Percentiles rank a stretch among this genome's conserved stretches.
These are phyloP conservation scores for Petunia secreta DNA, from an alignment of 257 asterid genomes.

Conservation along the genomic window DNA sequence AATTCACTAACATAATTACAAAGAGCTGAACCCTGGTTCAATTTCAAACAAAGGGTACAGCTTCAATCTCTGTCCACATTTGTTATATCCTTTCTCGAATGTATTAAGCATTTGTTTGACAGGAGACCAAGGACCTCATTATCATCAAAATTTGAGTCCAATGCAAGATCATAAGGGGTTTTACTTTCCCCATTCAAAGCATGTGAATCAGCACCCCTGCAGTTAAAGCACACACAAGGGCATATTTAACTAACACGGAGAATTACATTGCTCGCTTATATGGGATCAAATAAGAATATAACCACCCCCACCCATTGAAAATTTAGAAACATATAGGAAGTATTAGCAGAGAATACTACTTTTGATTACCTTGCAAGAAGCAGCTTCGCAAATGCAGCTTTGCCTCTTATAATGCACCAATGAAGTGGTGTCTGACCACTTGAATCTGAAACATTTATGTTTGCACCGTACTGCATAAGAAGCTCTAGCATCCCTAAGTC, in stretches of 20 bases:
- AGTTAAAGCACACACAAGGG: conserved; percentile 23
- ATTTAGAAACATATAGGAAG: not conserved
- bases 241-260: not conserved
- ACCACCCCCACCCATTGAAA: not conserved
- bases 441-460: conserved; percentile 74
- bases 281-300: not conserved
- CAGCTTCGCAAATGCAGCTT: conserved; percentile 68
- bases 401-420: conserved; percentile 68
- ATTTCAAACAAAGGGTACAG: conserved; percentile 27
- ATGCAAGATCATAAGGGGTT: conserved; percentile 56
- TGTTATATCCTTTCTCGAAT: conserved; percentile 15
- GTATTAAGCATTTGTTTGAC: conserved; percentile 53
- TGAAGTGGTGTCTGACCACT: conserved; percentile 80
- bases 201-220: conserved; percentile 92
- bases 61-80: conserved; percentile 21
- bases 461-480: conserved; percentile 91
- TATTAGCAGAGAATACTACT: not conserved
- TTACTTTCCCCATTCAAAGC: conserved; percentile 69
- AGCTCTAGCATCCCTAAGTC: conserved; percentile 98
- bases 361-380: conserved; percentile 73
- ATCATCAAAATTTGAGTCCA: conserved; percentile 69
- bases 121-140: conserved; percentile 67
- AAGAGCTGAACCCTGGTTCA: conserved; percentile 34
- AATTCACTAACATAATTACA: conserved; percentile 52
- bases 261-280: not conserved